These are phyloP conservation scores for Athelia sp. DNA, from an alignment of 1,284 basidiomycete species.

Conservation along the genomic window DNA sequence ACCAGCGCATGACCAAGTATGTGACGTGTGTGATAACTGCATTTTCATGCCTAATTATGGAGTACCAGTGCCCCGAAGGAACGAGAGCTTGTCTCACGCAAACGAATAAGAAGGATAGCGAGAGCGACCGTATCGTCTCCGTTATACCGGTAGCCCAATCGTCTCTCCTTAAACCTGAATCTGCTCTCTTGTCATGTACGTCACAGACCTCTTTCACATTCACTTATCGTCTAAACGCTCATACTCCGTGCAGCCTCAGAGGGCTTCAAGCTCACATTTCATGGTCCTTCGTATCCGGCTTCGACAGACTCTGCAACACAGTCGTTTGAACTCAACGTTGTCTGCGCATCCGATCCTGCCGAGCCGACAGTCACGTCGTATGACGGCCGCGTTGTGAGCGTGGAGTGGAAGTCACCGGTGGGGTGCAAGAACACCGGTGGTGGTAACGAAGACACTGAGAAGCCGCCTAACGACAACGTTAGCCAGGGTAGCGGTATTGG, in stretches of 20 bases:
- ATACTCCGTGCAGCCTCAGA: slow-evolving; percentile 34
- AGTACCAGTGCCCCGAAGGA: slow-evolving; percentile 55
- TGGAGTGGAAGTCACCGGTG: slow-evolving; percentile 56
- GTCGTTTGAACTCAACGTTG: slow-evolving; percentile 53
- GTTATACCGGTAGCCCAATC: slow-evolving; percentile 64
- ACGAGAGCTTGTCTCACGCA: slow-evolving; percentile 70
- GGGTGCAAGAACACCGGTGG: slow-evolving; percentile 46
- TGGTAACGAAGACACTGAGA: slow-evolving; percentile 25
- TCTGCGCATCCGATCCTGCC: slow-evolving; percentile 25
- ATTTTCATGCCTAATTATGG: not conserved
- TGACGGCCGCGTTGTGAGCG: slow-evolving; percentile 42
- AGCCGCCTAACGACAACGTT: slow-evolving; percentile 29
- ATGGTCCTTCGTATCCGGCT: slow-evolving; percentile 57
- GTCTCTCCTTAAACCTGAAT: slow-evolving; percentile 34
- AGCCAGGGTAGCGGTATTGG: slow-evolving; percentile 67
- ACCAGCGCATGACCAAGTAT: slow-evolving; percentile 62
- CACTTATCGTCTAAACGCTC: slow-evolving; percentile 1
- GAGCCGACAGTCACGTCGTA: slow-evolving; percentile 57
- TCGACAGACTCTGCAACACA: slow-evolving; percentile 40
- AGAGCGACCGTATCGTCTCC: slow-evolving; percentile 51
- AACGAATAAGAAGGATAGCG: slow-evolving; percentile 52
- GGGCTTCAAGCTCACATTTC: slow-evolving; percentile 53
- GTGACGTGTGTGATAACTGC: slow-evolving; percentile 11
- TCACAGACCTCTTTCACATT: slow-evolving; percentile 17
- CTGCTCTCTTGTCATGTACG: slow-evolving; percentile 41